phyloP scores from a whole-genome alignment of 805 yeast species.

The Yarrowia keelungensis region DNA sequence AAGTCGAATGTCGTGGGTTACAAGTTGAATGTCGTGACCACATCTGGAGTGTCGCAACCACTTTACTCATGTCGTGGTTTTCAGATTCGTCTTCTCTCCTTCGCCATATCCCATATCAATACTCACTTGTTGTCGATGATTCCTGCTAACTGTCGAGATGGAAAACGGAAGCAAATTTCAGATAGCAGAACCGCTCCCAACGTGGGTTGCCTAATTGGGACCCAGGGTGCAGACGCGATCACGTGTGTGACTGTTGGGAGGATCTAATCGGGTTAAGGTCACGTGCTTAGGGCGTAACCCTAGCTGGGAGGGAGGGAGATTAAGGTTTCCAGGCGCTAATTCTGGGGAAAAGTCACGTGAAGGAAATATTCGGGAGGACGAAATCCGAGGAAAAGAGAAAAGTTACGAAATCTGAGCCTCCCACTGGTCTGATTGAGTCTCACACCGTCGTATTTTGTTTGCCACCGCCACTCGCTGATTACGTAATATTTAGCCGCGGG shows the following conservation, averaged over 20 bases:
- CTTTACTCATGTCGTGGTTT: no score
- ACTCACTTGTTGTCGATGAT: conserved; percentile 39
- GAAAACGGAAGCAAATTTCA: conserved; percentile 39
- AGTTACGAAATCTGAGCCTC: no score
- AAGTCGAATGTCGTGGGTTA: background rate
- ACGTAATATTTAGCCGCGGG: no score
- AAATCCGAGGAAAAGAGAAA: no score
- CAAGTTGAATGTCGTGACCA: background rate
- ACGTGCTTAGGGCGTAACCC: conserved; percentile 24
- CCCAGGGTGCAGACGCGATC: background rate
- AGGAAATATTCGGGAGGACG: no score
- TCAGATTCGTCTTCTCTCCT: no score
- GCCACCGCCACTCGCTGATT: no score
- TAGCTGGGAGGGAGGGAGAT: background rate
- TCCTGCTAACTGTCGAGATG: conserved; percentile 38
- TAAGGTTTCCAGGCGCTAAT: no score
- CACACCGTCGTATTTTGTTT: no score
- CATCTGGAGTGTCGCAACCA: no score
- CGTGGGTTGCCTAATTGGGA: conserved; percentile 35
- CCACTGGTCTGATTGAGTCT: no score
- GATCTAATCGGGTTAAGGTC: background rate
- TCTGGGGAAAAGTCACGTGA: background rate
- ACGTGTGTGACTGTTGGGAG: conserved; percentile 39
- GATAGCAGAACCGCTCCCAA: conserved; percentile 37
- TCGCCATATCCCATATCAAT: background rate